phyloP scores from a whole-genome alignment of 1,139 yeast genomes.

The Candida sanyaensis region DNA sequence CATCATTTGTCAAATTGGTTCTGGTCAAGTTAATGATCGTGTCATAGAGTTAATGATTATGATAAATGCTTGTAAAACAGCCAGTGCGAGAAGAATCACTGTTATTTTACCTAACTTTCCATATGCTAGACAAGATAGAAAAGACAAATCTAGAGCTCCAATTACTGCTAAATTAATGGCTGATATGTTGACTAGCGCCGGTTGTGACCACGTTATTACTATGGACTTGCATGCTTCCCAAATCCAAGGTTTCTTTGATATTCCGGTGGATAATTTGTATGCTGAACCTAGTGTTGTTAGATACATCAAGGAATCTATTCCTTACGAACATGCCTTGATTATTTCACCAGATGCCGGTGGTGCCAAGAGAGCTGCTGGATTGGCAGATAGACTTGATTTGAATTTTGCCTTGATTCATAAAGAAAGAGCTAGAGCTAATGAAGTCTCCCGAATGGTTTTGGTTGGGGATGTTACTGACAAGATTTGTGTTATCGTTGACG shows the following conservation, averaged over 20 bases:
- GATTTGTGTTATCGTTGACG: conserved; percentile 72
- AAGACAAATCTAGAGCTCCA: conserved; percentile 81
- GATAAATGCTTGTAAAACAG: conserved; percentile 76
- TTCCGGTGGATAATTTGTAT: conserved; percentile 79
- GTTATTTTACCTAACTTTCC: conserved; percentile 82
- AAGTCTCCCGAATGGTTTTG: conserved; percentile 71
- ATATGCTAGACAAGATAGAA: conserved; percentile 81
- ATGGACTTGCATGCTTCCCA: conserved; percentile 86
- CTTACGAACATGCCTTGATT: conserved; percentile 53
- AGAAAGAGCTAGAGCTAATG: conserved; percentile 79
- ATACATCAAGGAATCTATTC: conserved; percentile 59
- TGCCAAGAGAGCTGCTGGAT: conserved; percentile 78
- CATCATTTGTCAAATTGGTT: conserved; percentile 88
- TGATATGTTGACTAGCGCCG: conserved; percentile 73
- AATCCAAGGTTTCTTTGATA: conserved; percentile 79
- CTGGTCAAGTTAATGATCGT: conserved; percentile 73
- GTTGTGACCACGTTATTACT: conserved; percentile 79
- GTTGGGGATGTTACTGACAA: conserved; percentile 79
- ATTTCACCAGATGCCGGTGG: conserved; percentile 84
- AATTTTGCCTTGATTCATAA: conserved; percentile 81
- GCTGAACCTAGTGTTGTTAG: conserved; percentile 78
- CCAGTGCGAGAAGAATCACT: conserved; percentile 77
- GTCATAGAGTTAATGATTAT: conserved; percentile 70
- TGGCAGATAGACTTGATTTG: conserved; percentile 75
- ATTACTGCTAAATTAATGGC: conserved; percentile 81